Conservation (phyloP, 1,139 yeast species). For the Kodamaea sp. region DNA sequence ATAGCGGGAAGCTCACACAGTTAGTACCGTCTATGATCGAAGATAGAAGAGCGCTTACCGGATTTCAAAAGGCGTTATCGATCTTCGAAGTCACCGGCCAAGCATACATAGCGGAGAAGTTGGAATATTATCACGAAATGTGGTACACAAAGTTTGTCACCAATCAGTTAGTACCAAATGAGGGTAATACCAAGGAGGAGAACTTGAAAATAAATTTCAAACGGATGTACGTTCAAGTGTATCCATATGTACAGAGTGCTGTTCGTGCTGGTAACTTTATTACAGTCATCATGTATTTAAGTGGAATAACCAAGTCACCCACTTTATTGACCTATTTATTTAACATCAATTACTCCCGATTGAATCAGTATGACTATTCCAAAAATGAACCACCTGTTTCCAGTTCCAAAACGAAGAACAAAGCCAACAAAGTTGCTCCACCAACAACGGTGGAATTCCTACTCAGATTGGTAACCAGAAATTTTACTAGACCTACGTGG, state of each 20-base stretch:
- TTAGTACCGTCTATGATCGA: conserved; percentile 55
- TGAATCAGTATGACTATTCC: conserved; percentile 61
- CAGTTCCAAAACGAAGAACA: conserved; percentile 12
- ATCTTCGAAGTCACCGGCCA: conserved; percentile 64
- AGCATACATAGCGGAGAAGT: conserved; percentile 70
- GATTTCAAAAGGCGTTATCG: conserved; percentile 57
- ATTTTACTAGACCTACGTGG: conserved; percentile 44
- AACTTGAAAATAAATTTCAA: conserved; percentile 34
- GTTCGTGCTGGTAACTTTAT: conserved; percentile 55
- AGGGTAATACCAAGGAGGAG: conserved; percentile 32
- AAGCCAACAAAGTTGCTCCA: conserved; percentile 45
- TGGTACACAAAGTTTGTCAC: conserved; percentile 61
- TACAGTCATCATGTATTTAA: conserved; percentile 64
- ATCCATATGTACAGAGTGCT: conserved; percentile 58
- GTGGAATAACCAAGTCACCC: conserved; percentile 69
- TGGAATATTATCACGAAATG: conserved; percentile 64
- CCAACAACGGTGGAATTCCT: conserved; percentile 52
- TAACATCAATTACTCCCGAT: conserved; percentile 68
- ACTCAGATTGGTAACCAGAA: conserved; percentile 27
- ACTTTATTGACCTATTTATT: conserved; percentile 62
- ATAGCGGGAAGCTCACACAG: conserved; percentile 38
- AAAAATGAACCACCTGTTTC: conserved; percentile 40
- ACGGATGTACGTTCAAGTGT: conserved; percentile 53
- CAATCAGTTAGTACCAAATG: conserved; percentile 38
- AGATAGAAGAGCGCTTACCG: conserved; percentile 53